These are phyloP conservation scores for Lyophyllum shimeji DNA, from an alignment of 768 basidiomycete species.

Conservation along the genomic window DNA sequence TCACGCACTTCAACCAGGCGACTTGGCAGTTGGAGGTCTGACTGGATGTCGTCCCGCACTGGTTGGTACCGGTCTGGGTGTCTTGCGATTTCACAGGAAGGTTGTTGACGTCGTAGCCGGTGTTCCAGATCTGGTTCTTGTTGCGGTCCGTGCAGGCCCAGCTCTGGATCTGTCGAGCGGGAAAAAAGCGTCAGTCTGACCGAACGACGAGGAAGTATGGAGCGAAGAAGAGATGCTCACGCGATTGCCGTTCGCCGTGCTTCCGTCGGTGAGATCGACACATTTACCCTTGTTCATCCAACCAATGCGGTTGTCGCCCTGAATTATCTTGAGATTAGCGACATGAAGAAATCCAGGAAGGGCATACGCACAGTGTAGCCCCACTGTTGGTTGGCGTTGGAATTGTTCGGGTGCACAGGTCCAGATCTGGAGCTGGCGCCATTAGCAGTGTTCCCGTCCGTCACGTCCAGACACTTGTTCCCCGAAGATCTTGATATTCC, in stretches of 20 bases:
- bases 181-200: background rate
- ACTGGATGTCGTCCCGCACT: slow-evolving; percentile 60
- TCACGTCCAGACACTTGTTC: slow-evolving; percentile 51
- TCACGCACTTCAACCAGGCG: slow-evolving; percentile 57
- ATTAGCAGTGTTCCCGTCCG: slow-evolving; percentile 37
- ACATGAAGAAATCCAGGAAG: background rate
- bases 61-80: slow-evolving; percentile 65
- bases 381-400: slow-evolving; percentile 46
- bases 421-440: slow-evolving; percentile 53
- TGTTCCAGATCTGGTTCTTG: slow-evolving; percentile 54
- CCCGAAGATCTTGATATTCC: slow-evolving; percentile 43
- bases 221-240: slow-evolving; percentile 26
- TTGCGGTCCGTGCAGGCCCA: slow-evolving; percentile 41
- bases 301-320: slow-evolving; percentile 38
- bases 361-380: slow-evolving; percentile 37
- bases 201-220: background rate
- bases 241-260: slow-evolving; percentile 36
- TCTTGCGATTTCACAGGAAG: slow-evolving; percentile 52
- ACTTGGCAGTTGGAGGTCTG: slow-evolving; percentile 72
- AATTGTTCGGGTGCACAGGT: slow-evolving; percentile 39
- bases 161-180: slow-evolving; percentile 39
- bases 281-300: slow-evolving; percentile 54
- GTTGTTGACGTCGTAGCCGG: slow-evolving; percentile 40
- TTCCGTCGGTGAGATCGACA: slow-evolving; percentile 45
- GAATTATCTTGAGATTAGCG: background rate